These are phyloP conservation scores for Metschnikowia lachancei DNA, from an alignment of 805 yeast genomes.

Conservation along the genomic window DNA sequence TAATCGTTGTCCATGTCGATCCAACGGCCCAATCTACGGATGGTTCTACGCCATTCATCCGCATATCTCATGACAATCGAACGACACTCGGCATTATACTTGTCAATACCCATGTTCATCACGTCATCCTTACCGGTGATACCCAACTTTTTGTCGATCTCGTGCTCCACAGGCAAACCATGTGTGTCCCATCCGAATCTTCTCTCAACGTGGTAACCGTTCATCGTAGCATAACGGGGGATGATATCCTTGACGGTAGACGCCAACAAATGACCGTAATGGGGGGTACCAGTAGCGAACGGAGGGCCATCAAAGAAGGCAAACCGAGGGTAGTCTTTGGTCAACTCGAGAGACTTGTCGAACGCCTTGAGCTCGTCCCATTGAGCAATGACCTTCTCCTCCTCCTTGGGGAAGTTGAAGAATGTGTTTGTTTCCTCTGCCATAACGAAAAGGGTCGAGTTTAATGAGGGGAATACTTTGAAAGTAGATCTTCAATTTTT, in stretches of 20 bases:
- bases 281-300: constrained; percentile 99
- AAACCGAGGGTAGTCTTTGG: constrained; percentile 82
- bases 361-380: constrained; percentile 97
- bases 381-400: constrained; percentile 70
- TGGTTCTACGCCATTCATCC: constrained; percentile 88
- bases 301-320: constrained; percentile 99
- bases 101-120: constrained; percentile 87
- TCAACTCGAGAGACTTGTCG: constrained; percentile 76
- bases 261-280: constrained; percentile 95
- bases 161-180: constrained; percentile 97
- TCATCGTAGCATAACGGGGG: constrained; percentile 97
- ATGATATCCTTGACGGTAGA: constrained; percentile 97
- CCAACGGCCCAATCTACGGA: constrained; percentile 97
- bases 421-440: constrained; percentile 33
- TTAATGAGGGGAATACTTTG: neutral
- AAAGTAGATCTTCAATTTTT: neutral
- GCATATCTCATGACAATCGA: constrained; percentile 97
- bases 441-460: constrained; percentile 10
- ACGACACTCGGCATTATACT: constrained; percentile 92
- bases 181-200: constrained; percentile 99
- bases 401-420: constrained; percentile 79
- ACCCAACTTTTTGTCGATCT: constrained; percentile 95
- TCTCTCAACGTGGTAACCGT: constrained; percentile 93
- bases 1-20: constrained; percentile 98
- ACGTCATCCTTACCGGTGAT: constrained; percentile 94